Evolutionary conservation across 108 stramenopile genomes (phyloP), one percentile per base, ranked within the genome.

Genomic region (Nitzschia putrida): DNA sequence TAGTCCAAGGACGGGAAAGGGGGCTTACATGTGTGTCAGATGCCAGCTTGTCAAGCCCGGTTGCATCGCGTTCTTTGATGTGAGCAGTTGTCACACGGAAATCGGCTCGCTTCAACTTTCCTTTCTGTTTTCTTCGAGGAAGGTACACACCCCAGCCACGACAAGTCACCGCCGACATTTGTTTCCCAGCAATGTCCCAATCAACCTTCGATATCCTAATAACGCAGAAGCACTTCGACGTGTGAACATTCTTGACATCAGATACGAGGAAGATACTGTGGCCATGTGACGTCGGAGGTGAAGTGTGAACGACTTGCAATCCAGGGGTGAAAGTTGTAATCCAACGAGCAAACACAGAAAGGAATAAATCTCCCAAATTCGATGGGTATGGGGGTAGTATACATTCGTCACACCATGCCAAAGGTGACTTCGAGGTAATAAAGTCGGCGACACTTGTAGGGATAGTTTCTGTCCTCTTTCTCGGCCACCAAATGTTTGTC

Each of bases 401-500:
- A 38, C 76, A 60, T 6, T 43, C 67, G 16, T 77, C 69, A 42
- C 53, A 65, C 76, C 76, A 77, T 18, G 64, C 57, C 38, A 56
- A 53, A 8, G 76, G 69, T 13, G 69, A 44, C 11, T 63, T 49
- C 8, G 53, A 52, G 2, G 65, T 0, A 22, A 77, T 55, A 24
- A 70, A 70, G 23, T 77, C 50, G 6, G 54, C 69, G 2, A 77
- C 57, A 38, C 57, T 54, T 21, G 18, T 13, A 1, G 76, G 69
- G 37, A 77, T 59, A 0, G 10, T 65, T 41, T 65, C 26, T 0
- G 22, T 45, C 37, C 16, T 8, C 3, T 54, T 70, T 59, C 42
- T 54, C 4, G 76, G 76, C 69, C 69, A 77, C 76, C 76, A 77
- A 8, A 77, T 18, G 26, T 61, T 64, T 26, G 64, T 39, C 39